Evolutionary conservation across 148 eudicot species (phyloP), one percentile per base, ranked within the genome.

Genomic region (Silene latifolia): DNA sequence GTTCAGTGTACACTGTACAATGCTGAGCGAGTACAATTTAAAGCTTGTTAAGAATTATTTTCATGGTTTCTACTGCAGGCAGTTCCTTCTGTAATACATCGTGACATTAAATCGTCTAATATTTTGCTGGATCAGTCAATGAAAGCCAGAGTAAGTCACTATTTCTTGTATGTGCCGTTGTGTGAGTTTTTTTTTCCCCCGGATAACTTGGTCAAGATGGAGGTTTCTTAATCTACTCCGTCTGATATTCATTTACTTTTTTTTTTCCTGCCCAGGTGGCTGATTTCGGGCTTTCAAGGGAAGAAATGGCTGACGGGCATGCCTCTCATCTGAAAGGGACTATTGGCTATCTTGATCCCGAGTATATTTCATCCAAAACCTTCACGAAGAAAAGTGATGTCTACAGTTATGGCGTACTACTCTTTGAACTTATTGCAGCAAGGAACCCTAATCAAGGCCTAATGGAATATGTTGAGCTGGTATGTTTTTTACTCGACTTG

Each of bases 321-420:
- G 89, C 82, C 13, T 81, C 88, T 19, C 87, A 94, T 79, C 61
- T 94, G 75, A 87, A 77, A 63, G 98, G 98, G 80, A 94, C 98
- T 68, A 91, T 90, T 77, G 98, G 98, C 23, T 94, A 94, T 81
- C 90, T 94, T 15, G 97, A 94, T 88, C 98, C 98, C 0, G 97
- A 91, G 75, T 94, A 94, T 76, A 90, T 94, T 80, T 94, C 98
- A 44, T 79, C 96, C 7, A 87, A 90, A 74, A 74, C 92, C 47
- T 94, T 91, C 63, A 94, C 98, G 14, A 90, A 94, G 85, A 94
- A 94, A 79, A 94, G 96, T 72, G 98, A 94, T 71, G 97, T 94
- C 61, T 94, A 94, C 59, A 89, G 98, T 79, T 94, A 84, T 63
- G 98, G 98, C 12, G 98, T 94, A 58, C 77, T 94, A 80, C 93